Base-by-base conservation (phyloP, 768 basidiomycete species). In the Lactifluus pinguis region DNA sequence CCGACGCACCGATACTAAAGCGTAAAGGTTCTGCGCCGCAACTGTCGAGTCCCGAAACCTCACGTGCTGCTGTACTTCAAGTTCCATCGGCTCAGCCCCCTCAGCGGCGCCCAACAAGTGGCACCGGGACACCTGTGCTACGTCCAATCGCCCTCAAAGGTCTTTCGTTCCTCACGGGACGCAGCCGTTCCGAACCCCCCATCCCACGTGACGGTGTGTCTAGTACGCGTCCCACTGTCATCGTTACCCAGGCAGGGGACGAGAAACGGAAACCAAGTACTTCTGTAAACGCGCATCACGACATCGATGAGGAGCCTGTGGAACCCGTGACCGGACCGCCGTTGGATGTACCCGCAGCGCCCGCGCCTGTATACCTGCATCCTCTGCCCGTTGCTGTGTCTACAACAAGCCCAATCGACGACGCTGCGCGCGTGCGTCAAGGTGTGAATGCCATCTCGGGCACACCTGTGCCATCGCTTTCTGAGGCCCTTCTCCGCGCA, bases 401-500 rank as follows among this genome's bases (percentile, higher is more conserved):
- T 21, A 15, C 45, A 8, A 6, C 3, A 21, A 44, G 25, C 8
- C 19, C 50, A 30, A 30, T n/a, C 45, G 48, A 54, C 8, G 47
- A 57, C n/a, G 13, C 56, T 30, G 57, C 53, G 52, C 65, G 42
- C 29, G 54, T 13, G 53, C 55, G 49, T 42, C 64, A 42, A 52
- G 50, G 25, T 41, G 53, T 44, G 42, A 42, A 25, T 34, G 19
- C 63, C 15, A 29, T 55, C 1, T 71, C 77, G 9, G 74, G 76
- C 11, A 74, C 81, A 6, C 81, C 83, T n/a, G 75, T 77, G 4
- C 77, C 81, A 10, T 79, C 84, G 38, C 75, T 88, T 15, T 87
- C 88, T 68, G 87, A 88, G 66, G 85, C 85, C 1, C 77, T 88
- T 48, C 68, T 87, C 47, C 80, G 87, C 67, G 86, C 80, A 64